Conservation (phyloP, 2,329 filamentous ascomycete species). For the Incumbomyces lentus region DNA sequence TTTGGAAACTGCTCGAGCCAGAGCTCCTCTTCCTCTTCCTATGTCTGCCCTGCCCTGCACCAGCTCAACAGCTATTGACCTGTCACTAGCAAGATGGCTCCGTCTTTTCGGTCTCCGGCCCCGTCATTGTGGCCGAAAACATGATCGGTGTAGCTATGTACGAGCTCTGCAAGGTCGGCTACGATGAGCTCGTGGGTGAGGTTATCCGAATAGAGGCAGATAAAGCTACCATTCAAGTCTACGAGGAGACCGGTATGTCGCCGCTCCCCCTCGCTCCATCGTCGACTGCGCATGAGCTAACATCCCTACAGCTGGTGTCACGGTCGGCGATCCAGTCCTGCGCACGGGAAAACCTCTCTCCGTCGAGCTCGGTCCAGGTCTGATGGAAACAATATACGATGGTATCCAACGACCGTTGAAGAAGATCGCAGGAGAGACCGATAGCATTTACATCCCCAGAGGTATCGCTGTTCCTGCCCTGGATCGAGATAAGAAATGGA, state of each 20-base stretch:
- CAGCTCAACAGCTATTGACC: not conserved
- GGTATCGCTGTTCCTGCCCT: slow-evolving; percentile 81
- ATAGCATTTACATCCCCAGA: slow-evolving; percentile 95
- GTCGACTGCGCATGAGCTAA: slow-evolving; percentile 7
- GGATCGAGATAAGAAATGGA: slow-evolving; percentile 89
- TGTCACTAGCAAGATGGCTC: slow-evolving; percentile 48
- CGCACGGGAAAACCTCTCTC: slow-evolving; percentile 93
- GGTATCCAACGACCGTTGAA: slow-evolving; percentile 93
- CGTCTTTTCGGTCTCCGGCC: slow-evolving; percentile 66
- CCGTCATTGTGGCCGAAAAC: slow-evolving; percentile 92
- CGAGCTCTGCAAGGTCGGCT: slow-evolving; percentile 89
- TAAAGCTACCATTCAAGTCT: slow-evolving; percentile 95
- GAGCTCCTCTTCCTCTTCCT: not conserved
- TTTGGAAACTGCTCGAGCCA: not conserved
- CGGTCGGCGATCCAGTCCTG: slow-evolving; percentile 82
- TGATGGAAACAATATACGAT: slow-evolving; percentile 99
- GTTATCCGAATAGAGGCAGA: slow-evolving; percentile 96
- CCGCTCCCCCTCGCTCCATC: slow-evolving; percentile 3
- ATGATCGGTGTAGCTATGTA: slow-evolving; percentile 99
- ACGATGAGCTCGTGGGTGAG: slow-evolving; percentile 86
- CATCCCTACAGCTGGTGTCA: slow-evolving; percentile 64
- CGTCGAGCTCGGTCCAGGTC: slow-evolving; percentile 89
- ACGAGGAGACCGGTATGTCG: slow-evolving; percentile 80
- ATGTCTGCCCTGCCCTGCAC: no score
- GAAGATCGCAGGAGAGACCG: slow-evolving; percentile 63